Conservation (phyloP, 2,329 filamentous ascomycete species). For the Beauveria varroae region DNA sequence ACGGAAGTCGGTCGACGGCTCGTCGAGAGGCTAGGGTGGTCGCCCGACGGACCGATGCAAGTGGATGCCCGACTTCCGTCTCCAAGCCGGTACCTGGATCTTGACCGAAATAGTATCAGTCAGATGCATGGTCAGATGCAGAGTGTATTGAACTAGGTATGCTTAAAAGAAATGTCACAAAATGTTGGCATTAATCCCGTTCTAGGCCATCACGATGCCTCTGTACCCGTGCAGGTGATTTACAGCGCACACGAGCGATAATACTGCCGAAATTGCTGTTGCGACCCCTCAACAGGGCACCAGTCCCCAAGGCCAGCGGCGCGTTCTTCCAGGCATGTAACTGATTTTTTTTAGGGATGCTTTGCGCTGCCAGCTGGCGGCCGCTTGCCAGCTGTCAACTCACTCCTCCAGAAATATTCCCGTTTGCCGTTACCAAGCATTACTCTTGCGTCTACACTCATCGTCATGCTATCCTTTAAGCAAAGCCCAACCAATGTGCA, state of each 20-base stretch:
- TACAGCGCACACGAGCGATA: too few relatives aligned
- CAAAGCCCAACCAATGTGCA: neutral
- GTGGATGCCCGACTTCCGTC: conserved; percentile 11
- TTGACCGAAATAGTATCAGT: neutral
- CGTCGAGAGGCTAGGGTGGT: conserved; percentile 8
- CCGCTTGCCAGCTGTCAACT: neutral
- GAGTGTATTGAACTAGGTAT: neutral
- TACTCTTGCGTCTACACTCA: neutral
- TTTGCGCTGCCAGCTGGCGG: neutral
- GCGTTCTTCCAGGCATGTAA: neutral
- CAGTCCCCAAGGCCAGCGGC: neutral
- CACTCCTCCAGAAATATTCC: neutral
- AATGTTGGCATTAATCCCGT: neutral
- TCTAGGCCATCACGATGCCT: neutral
- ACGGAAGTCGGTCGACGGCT: conserved; percentile 12
- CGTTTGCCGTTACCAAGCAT: neutral
- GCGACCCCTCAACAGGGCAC: neutral
- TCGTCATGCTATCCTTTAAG: neutral
- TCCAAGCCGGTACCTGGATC: conserved; percentile 2
- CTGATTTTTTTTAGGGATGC: too few relatives aligned
- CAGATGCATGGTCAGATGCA: neutral
- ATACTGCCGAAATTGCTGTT: neutral
- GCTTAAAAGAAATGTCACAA: neutral
- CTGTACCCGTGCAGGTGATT: neutral
- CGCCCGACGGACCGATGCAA: conserved; percentile 9